phyloP scores from a whole-genome alignment of 495 filamentous ascomycete species.

The Trichocladium uniseriatum region DNA sequence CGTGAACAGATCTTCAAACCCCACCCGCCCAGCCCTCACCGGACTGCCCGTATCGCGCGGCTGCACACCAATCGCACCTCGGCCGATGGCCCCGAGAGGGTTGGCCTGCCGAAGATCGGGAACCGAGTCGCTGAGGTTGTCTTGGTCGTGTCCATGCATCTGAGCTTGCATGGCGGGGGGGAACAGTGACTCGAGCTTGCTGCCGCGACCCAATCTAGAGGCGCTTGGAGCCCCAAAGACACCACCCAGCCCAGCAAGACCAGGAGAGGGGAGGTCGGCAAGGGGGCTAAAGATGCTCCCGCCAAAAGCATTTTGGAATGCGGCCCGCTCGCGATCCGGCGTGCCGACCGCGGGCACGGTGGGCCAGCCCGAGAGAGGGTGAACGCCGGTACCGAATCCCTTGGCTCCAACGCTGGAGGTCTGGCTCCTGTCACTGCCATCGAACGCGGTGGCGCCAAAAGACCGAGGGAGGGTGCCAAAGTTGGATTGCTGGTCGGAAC shows the following conservation, averaged over 20 bases:
- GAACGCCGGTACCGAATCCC: conserved; percentile 53
- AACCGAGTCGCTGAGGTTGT: conserved; percentile 42
- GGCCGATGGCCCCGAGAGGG: conserved; percentile 45
- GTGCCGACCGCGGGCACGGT: conserved; percentile 56
- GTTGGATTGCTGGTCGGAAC: conserved; percentile 35
- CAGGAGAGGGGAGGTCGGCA: conserved; percentile 68
- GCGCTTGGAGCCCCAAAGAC: conserved; percentile 38
- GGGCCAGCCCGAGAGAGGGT: conserved; percentile 61
- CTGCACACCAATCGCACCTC: conserved; percentile 40
- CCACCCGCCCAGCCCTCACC: conserved; percentile 45
- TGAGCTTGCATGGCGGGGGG: conserved; percentile 83
- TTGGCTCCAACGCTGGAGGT: conserved; percentile 76
- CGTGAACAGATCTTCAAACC: conserved; percentile 47
- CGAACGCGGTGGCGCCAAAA: conserved; percentile 46
- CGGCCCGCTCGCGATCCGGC: conserved; percentile 64
- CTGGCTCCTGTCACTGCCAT: conserved; percentile 74
- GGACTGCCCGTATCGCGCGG: conserved; percentile 54
- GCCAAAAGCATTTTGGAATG: conserved; percentile 54
- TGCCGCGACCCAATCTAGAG: conserved; percentile 52
- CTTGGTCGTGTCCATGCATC: conserved; percentile 57
- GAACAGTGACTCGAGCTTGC: conserved; percentile 80
- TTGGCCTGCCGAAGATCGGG: conserved; percentile 42
- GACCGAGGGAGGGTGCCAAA: conserved; percentile 40
- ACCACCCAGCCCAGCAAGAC: conserved; percentile 48
- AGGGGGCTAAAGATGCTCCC: conserved; percentile 60